Evolutionary conservation across 352 stramenopile genomes (phyloP).

Genomic region (Globisporangium iwayamae): DNA sequence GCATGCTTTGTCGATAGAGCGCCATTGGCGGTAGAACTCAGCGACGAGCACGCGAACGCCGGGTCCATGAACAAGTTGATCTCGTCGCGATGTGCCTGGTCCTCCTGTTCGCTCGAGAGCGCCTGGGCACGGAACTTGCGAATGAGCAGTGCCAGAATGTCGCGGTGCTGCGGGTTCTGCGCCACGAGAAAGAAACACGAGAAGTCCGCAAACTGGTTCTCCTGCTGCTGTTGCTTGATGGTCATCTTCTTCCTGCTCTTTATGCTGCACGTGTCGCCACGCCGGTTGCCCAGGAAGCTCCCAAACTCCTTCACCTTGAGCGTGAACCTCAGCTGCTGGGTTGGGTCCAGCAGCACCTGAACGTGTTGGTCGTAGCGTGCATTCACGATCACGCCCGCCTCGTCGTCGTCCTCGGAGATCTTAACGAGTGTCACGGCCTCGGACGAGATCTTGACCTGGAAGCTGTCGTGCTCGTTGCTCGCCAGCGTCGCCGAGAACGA

Average conservation of each 20-base stretch:
- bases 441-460: constrained; percentile 72
- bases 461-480: constrained; percentile 77
- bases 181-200: constrained; percentile 79
- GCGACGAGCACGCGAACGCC: constrained; percentile 30
- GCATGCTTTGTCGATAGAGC: background rate
- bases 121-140: constrained; percentile 62
- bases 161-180: constrained; percentile 74
- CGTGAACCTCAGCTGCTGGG: constrained; percentile 59
- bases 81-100: constrained; percentile 54
- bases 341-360: constrained; percentile 69
- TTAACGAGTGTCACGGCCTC: constrained; percentile 58
- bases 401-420: constrained; percentile 67
- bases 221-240: background rate
- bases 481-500: constrained; percentile 78
- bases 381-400: constrained; percentile 57
- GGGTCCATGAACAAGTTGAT: constrained; percentile 71
- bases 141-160: constrained; percentile 71
- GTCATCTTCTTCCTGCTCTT: constrained; percentile 26
- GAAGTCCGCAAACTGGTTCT: constrained; percentile 31
- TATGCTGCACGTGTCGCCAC: constrained; percentile 59
- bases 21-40: constrained; percentile 3
- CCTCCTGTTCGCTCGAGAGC: constrained; percentile 47
- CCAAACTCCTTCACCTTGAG: constrained; percentile 78
- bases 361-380: constrained; percentile 52
- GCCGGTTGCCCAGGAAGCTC: constrained; percentile 57